Percentiles rank a stretch among this genome's conserved stretches.
phyloP scores from a whole-genome alignment of 2,329 filamentous ascomycete genomes.

The Orbilia blumenaviensis region DNA sequence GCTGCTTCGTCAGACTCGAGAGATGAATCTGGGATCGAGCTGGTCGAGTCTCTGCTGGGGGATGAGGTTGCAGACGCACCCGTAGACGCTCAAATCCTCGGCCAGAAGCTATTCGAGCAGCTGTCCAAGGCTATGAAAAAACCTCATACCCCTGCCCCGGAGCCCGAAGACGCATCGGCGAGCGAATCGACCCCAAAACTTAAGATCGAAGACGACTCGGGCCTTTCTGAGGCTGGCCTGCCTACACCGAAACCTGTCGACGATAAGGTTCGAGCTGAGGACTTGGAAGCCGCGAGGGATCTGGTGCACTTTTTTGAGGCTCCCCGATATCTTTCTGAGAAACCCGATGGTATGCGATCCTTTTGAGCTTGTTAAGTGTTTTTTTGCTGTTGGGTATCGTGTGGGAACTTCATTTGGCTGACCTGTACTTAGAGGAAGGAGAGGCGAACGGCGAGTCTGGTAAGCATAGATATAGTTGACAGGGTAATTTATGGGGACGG shows the following conservation, averaged over 20 bases:
- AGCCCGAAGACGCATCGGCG: conserved; percentile 44
- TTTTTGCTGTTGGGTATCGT: neutral
- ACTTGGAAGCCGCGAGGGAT: conserved; percentile 47
- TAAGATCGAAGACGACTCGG: conserved; percentile 47
- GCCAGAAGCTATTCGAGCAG: conserved; percentile 50
- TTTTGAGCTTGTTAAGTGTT: neutral
- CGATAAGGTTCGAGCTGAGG: conserved; percentile 45
- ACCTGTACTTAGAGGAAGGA: conserved; percentile 16
- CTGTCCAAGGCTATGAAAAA: conserved; percentile 51
- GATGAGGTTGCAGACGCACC: conserved; percentile 26
- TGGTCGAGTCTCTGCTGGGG: conserved; percentile 42
- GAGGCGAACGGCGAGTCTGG: conserved; percentile 23
- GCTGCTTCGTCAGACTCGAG: conserved; percentile 38
- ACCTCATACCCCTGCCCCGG: conserved; percentile 52
- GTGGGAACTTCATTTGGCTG: conserved; percentile 12
- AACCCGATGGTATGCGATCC: conserved; percentile 45
- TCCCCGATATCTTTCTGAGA: conserved; percentile 48
- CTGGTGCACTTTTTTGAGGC: conserved; percentile 52
- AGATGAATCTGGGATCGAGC: conserved; percentile 42
- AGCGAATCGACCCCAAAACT: conserved; percentile 41
- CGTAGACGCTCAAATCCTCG: conserved; percentile 34
- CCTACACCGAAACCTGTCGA: conserved; percentile 42
- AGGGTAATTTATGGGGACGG: neutral
- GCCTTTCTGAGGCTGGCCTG: conserved; percentile 27
- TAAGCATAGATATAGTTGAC: conserved; percentile 15